These are phyloP conservation scores for Penicillium maclennaniae DNA, from an alignment of 495 filamentous ascomycete genomes.

Conservation along the genomic window DNA sequence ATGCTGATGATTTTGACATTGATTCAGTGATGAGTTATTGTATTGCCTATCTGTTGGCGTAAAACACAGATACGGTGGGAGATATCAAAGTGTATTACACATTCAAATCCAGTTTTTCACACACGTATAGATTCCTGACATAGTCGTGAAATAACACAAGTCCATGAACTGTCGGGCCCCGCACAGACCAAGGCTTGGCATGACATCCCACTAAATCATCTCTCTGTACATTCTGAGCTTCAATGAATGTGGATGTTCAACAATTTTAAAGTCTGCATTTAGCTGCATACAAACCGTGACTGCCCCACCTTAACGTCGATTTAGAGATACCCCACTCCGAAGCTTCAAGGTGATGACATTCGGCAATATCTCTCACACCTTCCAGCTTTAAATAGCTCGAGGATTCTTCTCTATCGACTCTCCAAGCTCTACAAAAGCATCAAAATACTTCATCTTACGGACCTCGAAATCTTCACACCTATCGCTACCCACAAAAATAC, in stretches of 20 bases:
- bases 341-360: not conserved
- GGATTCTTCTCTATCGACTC: not conserved
- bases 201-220: slow-evolving; percentile 24
- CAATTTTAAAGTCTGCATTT: not conserved
- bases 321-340: not conserved
- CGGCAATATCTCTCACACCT: not conserved
- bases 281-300: not conserved
- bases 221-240: not conserved
- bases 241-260: not conserved
- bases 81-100: not conserved
- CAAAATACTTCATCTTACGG: not conserved
- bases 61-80: not conserved
- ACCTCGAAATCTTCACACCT: not conserved
- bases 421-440: not conserved
- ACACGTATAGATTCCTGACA: not conserved
- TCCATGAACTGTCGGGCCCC: not conserved
- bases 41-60: not conserved
- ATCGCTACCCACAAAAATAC: not conserved
- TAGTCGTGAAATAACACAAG: not conserved
- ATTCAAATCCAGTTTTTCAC: not conserved
- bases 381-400: not conserved
- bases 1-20: slow-evolving; percentile 10
- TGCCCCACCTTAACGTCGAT: not conserved
- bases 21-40: not conserved
- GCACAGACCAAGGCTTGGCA: slow-evolving; percentile 45